Conservation (phyloP, 352 stramenopile genomes). For the Globisporangium yorkense region DNA sequence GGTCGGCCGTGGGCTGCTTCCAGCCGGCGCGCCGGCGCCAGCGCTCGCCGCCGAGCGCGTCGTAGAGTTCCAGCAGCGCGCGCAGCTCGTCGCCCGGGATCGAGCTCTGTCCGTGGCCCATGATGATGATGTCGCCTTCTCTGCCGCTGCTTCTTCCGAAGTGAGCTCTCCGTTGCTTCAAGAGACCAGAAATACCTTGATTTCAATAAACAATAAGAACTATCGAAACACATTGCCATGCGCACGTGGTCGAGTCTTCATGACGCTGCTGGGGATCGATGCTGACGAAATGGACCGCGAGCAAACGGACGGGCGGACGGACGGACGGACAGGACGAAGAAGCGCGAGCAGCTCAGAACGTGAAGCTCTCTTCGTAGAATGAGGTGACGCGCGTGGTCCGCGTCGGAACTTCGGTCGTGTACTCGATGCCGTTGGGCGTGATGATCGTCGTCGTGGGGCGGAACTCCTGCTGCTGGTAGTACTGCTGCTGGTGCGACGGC, state of each 20-base stretch:
- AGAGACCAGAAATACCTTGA: too few species aligned
- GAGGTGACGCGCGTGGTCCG: conserved; percentile 18
- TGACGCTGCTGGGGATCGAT: neutral
- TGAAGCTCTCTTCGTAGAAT: conserved; percentile 53
- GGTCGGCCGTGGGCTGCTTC: conserved; percentile 65
- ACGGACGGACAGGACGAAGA: neutral
- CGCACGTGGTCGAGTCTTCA: too few species aligned
- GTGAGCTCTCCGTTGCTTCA: neutral
- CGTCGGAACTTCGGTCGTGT: conserved; percentile 14
- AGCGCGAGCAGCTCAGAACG: conserved; percentile 30
- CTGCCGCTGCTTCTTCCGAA: neutral
- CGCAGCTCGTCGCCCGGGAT: conserved; percentile 59
- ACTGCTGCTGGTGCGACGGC: neutral
- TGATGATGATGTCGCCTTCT: conserved; percentile 7
- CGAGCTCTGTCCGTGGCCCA: conserved; percentile 79
- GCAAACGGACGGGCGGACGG: neutral
- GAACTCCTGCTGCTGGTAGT: neutral
- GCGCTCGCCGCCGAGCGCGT: conserved; percentile 57
- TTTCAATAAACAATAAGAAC: too few species aligned
- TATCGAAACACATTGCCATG: too few species aligned
- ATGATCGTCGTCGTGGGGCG: conserved; percentile 14
- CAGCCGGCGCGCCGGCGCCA: conserved; percentile 75
- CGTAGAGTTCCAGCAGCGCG: conserved; percentile 66
- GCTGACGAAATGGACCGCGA: neutral
- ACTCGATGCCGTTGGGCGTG: conserved; percentile 18